Evolutionary conservation across 75 land plant species (phyloP).

Genomic region (Pseudotsuga menziesii): DNA sequence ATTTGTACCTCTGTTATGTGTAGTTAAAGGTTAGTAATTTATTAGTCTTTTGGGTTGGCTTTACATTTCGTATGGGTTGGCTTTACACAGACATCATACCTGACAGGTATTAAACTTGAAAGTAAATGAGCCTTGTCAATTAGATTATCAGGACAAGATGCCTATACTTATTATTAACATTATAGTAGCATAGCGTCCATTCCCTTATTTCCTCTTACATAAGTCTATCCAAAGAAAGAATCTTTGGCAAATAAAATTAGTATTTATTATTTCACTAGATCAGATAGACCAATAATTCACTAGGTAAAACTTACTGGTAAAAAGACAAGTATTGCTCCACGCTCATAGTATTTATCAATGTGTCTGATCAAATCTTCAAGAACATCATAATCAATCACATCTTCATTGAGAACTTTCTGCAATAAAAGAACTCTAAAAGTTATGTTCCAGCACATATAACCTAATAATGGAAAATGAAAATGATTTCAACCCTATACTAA

Average conservation of each 20-base stretch:
- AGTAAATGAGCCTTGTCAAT: no score
- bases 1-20: no score
- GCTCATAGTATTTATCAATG: slow-evolving; percentile 61
- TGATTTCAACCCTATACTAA: neutral
- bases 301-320: slow-evolving; percentile 58
- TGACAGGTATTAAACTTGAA: no score
- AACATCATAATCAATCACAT: slow-evolving; percentile 91
- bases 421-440: neutral
- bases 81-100: no score
- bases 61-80: no score
- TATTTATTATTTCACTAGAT: neutral
- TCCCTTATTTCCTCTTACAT: neutral
- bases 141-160: neutral
- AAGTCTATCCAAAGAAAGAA: neutral
- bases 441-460: neutral
- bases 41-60: no score
- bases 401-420: slow-evolving; percentile 81
- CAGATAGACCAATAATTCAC: neutral
- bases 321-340: slow-evolving; percentile 87
- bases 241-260: neutral
- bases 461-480: neutral
- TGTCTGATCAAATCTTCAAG: slow-evolving; percentile 79
- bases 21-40: no score
- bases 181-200: neutral
- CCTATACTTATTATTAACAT: neutral